Base-by-base conservation (phyloP, 2,329 filamentous ascomycete species). In the Paecilomyces sp. region DNA sequence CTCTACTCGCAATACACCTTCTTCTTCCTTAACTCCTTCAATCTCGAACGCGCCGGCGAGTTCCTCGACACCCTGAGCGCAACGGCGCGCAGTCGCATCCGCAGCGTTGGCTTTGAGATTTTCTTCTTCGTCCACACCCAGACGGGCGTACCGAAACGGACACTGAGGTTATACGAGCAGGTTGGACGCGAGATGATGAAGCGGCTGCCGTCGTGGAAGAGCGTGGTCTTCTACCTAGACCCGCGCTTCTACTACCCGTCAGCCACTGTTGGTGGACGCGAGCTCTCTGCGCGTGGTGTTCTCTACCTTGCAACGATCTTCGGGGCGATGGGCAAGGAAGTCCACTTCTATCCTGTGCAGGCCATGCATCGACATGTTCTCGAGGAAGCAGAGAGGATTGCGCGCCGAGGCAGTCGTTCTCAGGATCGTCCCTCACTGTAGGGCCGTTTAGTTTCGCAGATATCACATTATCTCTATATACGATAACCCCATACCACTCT, bases 81-180 rank as follows among this genome's bases (percentile, higher is more conserved):
- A 2, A 72, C 69, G 3, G 71, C 72, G 1, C 68, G 69, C 22
- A 57, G 53, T 1, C 67, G 67, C 25, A 71, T 74, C 56, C 71
- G 69, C 58, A 72, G 67, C 55, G 68, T 74, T 31, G 72, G 72
- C 13, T 74, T 74, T 55, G 72, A 74, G 63, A 55, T 74, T 13
- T 71, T 66, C 60, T 70, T 74, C 63, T 74, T 74, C 58, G 71
- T 74, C 24, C 71, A 74, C 57, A 64, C 63, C n/a, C 67, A 73
- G 60, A 65, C 64, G 1, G 70, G 68, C 8, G 69, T 71, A 18
- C 70, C 71, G 22, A 74, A 74, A 58, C 70, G 71, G 7, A 66
- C 68, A 0, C 59, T 73, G 31, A 67, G 62, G 30, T 64, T 72
- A 60, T 74, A 74, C 55, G 66, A 70, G 55, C 60, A 59, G 3